Percentiles rank a stretch among this genome's conserved stretches.
phyloP scores from a whole-genome alignment of 2,329 filamentous ascomycete genomes.

The Hypoxylon sp. region DNA sequence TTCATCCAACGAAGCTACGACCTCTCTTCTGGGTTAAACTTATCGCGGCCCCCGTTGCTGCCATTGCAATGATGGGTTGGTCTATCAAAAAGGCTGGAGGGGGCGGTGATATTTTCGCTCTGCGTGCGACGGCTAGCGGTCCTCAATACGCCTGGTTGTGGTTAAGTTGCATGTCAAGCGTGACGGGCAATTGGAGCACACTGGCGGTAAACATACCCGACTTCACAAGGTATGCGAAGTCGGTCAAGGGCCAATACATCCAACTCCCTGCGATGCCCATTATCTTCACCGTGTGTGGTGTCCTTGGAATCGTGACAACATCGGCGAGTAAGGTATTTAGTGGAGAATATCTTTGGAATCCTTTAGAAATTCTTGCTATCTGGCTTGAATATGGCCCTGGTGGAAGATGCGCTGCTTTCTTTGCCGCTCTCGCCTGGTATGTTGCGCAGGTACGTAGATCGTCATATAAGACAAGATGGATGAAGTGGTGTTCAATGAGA shows the following conservation, averaged over 20 bases:
- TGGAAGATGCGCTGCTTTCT: slow-evolving; percentile 60
- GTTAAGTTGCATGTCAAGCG: slow-evolving; percentile 61
- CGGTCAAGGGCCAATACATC: slow-evolving; percentile 57
- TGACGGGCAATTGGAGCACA: slow-evolving; percentile 61
- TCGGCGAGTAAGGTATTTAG: slow-evolving; percentile 68
- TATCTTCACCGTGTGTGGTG: slow-evolving; percentile 64
- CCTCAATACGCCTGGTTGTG: slow-evolving; percentile 68
- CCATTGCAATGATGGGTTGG: slow-evolving; percentile 75
- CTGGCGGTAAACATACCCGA: slow-evolving; percentile 68
- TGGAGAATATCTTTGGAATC: slow-evolving; percentile 66
- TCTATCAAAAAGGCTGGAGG: slow-evolving; percentile 70
- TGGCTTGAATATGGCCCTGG: slow-evolving; percentile 62
- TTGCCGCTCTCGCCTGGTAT: slow-evolving; percentile 67
- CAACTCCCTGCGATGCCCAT: slow-evolving; percentile 63
- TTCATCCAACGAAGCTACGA: slow-evolving; percentile 54
- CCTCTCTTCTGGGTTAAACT: slow-evolving; percentile 67
- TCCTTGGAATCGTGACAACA: slow-evolving; percentile 71
- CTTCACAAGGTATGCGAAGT: slow-evolving; percentile 63
- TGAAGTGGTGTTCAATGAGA: not conserved
- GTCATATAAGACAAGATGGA: not conserved
- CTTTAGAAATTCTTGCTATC: slow-evolving; percentile 61
- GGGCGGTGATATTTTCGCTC: slow-evolving; percentile 59
- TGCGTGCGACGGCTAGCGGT: slow-evolving; percentile 55
- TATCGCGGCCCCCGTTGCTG: slow-evolving; percentile 68
- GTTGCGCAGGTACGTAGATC: slow-evolving; percentile 60